Evolutionary conservation across 2,329 filamentous ascomycete species (phyloP).

Genomic region (Colletotrichum nymphaeae): DNA sequence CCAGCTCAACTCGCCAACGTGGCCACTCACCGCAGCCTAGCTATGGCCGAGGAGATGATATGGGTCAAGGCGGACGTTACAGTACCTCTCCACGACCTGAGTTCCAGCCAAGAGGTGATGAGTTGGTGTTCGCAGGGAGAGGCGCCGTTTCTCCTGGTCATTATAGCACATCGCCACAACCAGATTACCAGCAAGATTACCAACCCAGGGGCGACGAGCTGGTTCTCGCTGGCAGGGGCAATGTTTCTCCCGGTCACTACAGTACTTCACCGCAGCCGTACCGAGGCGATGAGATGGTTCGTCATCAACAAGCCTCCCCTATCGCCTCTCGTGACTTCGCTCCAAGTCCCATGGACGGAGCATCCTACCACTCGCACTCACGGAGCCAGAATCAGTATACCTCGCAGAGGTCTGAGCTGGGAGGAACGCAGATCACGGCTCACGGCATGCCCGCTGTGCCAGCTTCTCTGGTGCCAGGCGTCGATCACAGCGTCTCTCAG

Average conservation of each 20-base stretch:
- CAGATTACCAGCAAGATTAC: slow-evolving; percentile 32
- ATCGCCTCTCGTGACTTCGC: slow-evolving; percentile 49
- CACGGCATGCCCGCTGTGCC: slow-evolving; percentile 63
- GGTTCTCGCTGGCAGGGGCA: slow-evolving; percentile 49
- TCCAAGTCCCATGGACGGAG: slow-evolving; percentile 44
- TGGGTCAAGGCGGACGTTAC: slow-evolving; percentile 39
- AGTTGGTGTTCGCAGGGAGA: slow-evolving; percentile 46
- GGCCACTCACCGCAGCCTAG: slow-evolving; percentile 22
- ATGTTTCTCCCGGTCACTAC: slow-evolving; percentile 44
- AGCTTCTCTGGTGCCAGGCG: slow-evolving; percentile 69
- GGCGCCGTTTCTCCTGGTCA: slow-evolving; percentile 45
- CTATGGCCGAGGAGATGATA: slow-evolving; percentile 21
- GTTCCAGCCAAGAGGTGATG: slow-evolving; percentile 28
- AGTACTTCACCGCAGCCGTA: slow-evolving; percentile 40
- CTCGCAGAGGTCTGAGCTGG: slow-evolving; percentile 49
- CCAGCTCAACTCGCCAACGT: slow-evolving; percentile 30
- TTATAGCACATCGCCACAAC: slow-evolving; percentile 41
- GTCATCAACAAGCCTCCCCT: slow-evolving; percentile 42
- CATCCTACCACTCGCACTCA: slow-evolving; percentile 43
- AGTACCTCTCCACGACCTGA: slow-evolving; percentile 40
- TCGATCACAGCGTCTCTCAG: slow-evolving; percentile 66
- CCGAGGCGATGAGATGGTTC: slow-evolving; percentile 23
- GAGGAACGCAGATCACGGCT: slow-evolving; percentile 47
- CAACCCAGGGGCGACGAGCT: slow-evolving; percentile 31
- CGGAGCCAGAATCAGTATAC: slow-evolving; percentile 45